Evolutionary conservation across 441 rosid species (phyloP), one percentile per base, ranked within the genome.

Genomic region (Pelargonium fulgidum): DNA sequence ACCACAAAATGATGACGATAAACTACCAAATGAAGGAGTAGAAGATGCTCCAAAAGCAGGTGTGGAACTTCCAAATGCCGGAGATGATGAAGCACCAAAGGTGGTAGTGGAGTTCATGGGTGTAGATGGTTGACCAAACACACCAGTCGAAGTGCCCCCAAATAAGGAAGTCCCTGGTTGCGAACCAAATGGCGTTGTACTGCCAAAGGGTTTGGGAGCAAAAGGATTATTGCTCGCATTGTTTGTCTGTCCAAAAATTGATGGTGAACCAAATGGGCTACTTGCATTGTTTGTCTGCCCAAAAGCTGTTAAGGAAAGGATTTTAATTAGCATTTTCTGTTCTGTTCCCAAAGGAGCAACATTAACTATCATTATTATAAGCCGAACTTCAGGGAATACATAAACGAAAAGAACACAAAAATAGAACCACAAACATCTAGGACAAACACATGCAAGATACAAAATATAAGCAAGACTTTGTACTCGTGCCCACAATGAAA

Each of bases 61-160:
- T 62, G 73, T 76, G 56, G 92, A 82, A 73, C 77, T 76, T 14
- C 92, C 96, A 79, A 92, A 87, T 42, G 88, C 82, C 50, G 87
- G 87, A 7, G 91, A 78, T 54, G 97, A 85, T 14, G 96, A 79
- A 70, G 87, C 86, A 73, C 94, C 96, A 81, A 94, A 94, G 47
- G 88, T 63, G 17, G 92, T 66, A 4, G 86, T 70, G 11, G 96
- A 80, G 17, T 54, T 54, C 61, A 54, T 54, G 61, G 61, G 61
- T 54, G 96, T 82, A 16, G 97, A 83, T 48, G 90, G 36, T 26
- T 87, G 73, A 72, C 96, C 97, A 85, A 94, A 92, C 77, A 87
- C 88, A 24, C 98, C 97, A 7, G 97, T 92, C 56, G 98, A 85
- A 77, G 96, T 87, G 29, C 92, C 92, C 54, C 97, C 98, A 66